Evolutionary conservation across 352 stramenopile genomes (phyloP), one percentile per base, ranked within the genome.

Genomic region (Blastocystis sp.): DNA sequence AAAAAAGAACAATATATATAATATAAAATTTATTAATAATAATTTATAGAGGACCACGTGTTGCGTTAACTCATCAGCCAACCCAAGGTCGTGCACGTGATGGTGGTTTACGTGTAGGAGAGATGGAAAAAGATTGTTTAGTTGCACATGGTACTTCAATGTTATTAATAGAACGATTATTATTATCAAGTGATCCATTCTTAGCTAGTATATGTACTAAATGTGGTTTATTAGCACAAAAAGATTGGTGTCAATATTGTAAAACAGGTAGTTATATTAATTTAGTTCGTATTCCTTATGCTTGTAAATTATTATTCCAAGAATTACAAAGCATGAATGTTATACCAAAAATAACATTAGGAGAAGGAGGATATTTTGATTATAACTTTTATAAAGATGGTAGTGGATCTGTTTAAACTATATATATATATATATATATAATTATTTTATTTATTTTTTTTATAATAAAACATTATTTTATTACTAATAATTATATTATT

Each of bases 291-390:
- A 79, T 99, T 31, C 92, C 92, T 9, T 98, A 99, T 70, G 92
- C 91, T 10, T 96, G 89, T 70, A 98, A 98, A 73, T 70, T 94
- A 65, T 72, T 95, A 9, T 94, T 95, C 73, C 85, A 94, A 73
- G 91, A 98, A 70, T 77, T 98, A 24, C 84, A 95, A 67, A 88
- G 84, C 28, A 98, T 99, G 92, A 99, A 98, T 76, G 94, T 98
- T 43, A 77, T 95, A 33, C 89, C 90, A 19, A 80, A 87, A 66
- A 69, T 99, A 39, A 93, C 80, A 54, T 77, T 97, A 25, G 83
- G 93, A 67, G 86, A 96, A 16, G 55, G 52, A 62, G 52, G 52
- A 27, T 62, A 62, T 32, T 62, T 62, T 52, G 52, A 62, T 28
- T 62, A 62, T 25, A 40, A 62, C 25, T 62, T 62, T 28, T 62